Base-by-base conservation (phyloP, 176 grass and related monocot genomes). In the Avena sativa region DNA sequence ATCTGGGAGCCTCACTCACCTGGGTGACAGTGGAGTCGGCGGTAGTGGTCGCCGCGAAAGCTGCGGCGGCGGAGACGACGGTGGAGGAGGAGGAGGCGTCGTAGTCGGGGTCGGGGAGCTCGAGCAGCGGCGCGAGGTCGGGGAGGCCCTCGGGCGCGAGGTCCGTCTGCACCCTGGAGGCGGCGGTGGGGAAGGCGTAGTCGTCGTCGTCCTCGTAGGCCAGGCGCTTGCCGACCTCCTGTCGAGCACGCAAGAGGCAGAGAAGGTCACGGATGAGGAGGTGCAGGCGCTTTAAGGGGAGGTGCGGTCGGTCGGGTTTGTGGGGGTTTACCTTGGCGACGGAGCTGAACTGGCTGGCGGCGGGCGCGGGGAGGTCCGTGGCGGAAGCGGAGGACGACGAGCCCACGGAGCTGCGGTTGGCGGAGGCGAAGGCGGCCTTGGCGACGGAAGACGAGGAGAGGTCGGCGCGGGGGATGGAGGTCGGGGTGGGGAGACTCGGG, bases 151-250 rank as follows among this genome's bases (percentile, higher is more conserved):
- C 84, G 15, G 10, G 65, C 6, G 57, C 64, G 76, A 2, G n/a
- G 2, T 10, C 49, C 2, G 28, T 8, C n/a, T 9, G 36, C 7
- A 12, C 46, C 70, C 15, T 2, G 6, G 38, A 28, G 50, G 20
- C 76, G 32, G 81, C 11, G 32, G 47, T 1, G 23, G 55, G 30
- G 74, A 61, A 59, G 65, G 36, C 8, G 80, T 44, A 16, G 50
- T 11, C 3, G 19, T 87, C 80, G 19, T 32, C 12, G n/a, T 88
- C 74, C 47, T 80, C 80, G 89, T 87, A 91, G 74, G 26, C 20
- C 19, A 91, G 80, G 58, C 58, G 63, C 85, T 91, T 87, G 25
- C 80, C 80, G 2, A 84, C 74, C 56, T 8, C 66, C 85, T 87
- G 52, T 47, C 4, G 23, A 78, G 53, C 44, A 80, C 9, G 28